phyloP scores from a whole-genome alignment of 2,329 filamentous ascomycete species.

The Diaporthe sp. region DNA sequence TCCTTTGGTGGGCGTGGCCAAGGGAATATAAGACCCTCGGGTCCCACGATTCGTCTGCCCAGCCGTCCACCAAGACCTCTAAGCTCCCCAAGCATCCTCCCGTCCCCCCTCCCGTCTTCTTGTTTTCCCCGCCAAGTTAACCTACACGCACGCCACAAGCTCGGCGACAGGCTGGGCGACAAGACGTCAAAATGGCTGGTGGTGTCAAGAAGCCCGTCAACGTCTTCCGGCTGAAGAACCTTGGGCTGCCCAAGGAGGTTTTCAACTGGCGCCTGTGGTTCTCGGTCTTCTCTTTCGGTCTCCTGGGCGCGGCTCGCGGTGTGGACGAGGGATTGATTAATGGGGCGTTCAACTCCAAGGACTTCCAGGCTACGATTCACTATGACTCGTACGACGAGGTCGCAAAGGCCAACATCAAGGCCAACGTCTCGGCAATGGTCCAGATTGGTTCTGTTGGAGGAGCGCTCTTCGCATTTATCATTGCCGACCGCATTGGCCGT shows the following conservation, averaged over 20 bases:
- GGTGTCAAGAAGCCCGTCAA: conserved; percentile 69
- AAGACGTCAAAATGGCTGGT: conserved; percentile 58
- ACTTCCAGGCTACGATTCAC: conserved; percentile 73
- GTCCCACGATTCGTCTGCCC: conserved; percentile 9
- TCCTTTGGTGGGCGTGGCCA: background rate
- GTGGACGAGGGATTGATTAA: conserved; percentile 86
- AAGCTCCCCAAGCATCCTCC: conserved; percentile 24
- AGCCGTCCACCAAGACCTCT: conserved; percentile 17
- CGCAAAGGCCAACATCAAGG: conserved; percentile 76
- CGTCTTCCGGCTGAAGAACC: conserved; percentile 74
- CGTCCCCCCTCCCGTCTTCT: conserved; percentile 18
- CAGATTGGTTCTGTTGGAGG: conserved; percentile 83
- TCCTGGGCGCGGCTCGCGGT: conserved; percentile 74
- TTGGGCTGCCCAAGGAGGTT: conserved; percentile 76
- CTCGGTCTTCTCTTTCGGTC: conserved; percentile 79
- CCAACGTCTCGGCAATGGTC: conserved; percentile 85
- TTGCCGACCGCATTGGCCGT: conserved; percentile 73
- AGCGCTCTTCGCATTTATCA: conserved; percentile 72
- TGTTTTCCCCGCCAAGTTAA: background rate
- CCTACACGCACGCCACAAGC: conserved; percentile 13
- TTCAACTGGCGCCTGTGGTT: conserved; percentile 87
- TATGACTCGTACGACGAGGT: conserved; percentile 65
- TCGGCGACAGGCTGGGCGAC: conserved; percentile 29
- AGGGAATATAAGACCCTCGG: conserved; percentile 14
- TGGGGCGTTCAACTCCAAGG: conserved; percentile 76